Conservation (phyloP, 352 stramenopile genomes). For the Globisporangium camurandrum region DNA sequence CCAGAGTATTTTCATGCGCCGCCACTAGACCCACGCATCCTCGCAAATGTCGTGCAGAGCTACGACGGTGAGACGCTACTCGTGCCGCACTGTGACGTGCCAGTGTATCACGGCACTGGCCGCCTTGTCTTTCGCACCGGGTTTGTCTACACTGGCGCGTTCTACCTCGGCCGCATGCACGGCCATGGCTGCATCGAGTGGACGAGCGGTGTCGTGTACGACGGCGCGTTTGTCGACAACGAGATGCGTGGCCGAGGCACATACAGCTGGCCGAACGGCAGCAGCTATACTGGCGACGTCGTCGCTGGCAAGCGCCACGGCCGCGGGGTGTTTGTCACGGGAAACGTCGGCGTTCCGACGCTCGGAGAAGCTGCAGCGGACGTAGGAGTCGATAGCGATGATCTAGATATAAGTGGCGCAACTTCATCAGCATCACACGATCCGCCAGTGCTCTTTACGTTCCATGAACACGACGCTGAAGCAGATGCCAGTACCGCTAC, state of each 20-base stretch:
- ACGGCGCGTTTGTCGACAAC: slow-evolving; percentile 68
- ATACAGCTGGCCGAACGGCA: slow-evolving; percentile 81
- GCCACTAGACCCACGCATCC: slow-evolving; percentile 52
- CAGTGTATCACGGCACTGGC: slow-evolving; percentile 57
- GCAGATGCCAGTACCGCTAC: not conserved
- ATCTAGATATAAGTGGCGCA: not conserved
- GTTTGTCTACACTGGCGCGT: slow-evolving; percentile 61
- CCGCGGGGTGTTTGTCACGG: slow-evolving; percentile 49
- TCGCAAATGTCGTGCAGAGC: slow-evolving; percentile 34
- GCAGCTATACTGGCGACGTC: slow-evolving; percentile 69
- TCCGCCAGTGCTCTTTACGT: slow-evolving; percentile 23
- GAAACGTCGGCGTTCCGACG: slow-evolving; percentile 14
- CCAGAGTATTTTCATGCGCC: slow-evolving; percentile 18
- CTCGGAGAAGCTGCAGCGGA: slow-evolving; percentile 2
- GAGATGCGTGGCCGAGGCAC: slow-evolving; percentile 49
- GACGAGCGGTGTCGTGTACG: slow-evolving; percentile 50
- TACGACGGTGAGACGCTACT: slow-evolving; percentile 46
- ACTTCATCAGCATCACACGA: not conserved
- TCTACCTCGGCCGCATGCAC: slow-evolving; percentile 65
- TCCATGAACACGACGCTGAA: slow-evolving; percentile 11
- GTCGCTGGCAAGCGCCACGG: slow-evolving; percentile 64
- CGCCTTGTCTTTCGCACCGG: slow-evolving; percentile 48
- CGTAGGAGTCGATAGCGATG: not conserved
- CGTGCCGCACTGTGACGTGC: slow-evolving; percentile 32
- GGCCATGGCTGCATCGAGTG: slow-evolving; percentile 63